Evolutionary conservation across 345 rosid genomes (phyloP).

Genomic region (Eucalyptus globulus): DNA sequence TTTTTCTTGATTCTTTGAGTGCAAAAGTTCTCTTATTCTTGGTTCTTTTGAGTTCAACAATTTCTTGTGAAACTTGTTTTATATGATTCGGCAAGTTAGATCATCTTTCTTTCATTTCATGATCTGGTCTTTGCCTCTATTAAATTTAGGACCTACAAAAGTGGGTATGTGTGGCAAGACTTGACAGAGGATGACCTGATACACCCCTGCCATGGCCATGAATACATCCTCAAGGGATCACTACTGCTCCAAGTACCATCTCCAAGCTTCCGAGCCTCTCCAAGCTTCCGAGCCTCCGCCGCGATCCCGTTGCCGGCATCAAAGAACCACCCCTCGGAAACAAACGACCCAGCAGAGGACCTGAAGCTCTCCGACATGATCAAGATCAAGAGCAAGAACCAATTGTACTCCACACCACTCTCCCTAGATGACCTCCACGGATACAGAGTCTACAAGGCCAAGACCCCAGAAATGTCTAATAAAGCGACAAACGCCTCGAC

Average conservation of each 20-base stretch:
- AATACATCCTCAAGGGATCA: conserved; percentile 64
- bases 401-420: background rate
- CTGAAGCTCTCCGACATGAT: background rate
- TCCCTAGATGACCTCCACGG: background rate
- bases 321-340: conserved; percentile 6
- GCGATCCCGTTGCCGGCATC: conserved; percentile 8
- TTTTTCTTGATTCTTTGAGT: background rate
- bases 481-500: conserved; percentile 28
- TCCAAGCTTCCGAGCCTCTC: conserved; percentile 7
- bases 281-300: conserved; percentile 10
- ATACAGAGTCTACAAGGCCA: conserved; percentile 9
- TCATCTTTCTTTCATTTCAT: background rate
- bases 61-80: background rate
- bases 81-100: background rate
- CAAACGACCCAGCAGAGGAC: conserved; percentile 4
- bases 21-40: background rate
- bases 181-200: conserved; percentile 41
- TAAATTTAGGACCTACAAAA: conserved; percentile 38
- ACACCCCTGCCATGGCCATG: conserved; percentile 40
- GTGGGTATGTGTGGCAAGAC: conserved; percentile 70
- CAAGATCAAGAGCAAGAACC: background rate
- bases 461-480: background rate
- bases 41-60: background rate
- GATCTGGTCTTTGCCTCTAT: background rate
- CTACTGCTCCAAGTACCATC: conserved; percentile 18